phyloP scores from a whole-genome alignment of 2,329 filamentous ascomycete species.

The Phyllosticta citriasiana region DNA sequence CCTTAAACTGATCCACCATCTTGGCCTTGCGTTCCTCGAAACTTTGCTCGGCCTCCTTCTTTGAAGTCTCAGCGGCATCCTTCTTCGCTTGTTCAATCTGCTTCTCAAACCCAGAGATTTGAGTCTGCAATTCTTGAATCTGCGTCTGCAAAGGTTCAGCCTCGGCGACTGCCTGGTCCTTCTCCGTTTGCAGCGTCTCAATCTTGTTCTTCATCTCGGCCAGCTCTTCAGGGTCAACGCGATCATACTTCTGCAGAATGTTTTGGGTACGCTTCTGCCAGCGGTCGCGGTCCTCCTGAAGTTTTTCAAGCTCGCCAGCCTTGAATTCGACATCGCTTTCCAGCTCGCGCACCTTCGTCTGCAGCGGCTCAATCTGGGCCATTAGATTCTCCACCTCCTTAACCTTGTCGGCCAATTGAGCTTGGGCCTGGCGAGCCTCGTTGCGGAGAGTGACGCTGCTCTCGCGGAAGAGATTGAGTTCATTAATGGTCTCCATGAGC shows the following conservation, averaged over 20 bases:
- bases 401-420: constrained; percentile 64
- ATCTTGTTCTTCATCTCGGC: constrained; percentile 79
- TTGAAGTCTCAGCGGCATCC: constrained; percentile 15
- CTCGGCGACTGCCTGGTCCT: constrained; percentile 41
- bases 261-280: constrained; percentile 96
- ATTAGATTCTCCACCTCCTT: constrained; percentile 65
- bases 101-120: constrained; percentile 37
- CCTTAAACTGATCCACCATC: constrained; percentile 44
- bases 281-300: constrained; percentile 83
- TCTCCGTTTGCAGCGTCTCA: constrained; percentile 43
- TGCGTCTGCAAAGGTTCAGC: constrained; percentile 42
- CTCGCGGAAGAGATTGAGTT: constrained; percentile 91
- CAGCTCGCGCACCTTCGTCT: constrained; percentile 69
- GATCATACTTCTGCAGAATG: constrained; percentile 91
- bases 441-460: constrained; percentile 85
- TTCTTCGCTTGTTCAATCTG: constrained; percentile 31
- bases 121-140: constrained; percentile 37
- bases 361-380: constrained; percentile 68
- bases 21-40: constrained; percentile 39
- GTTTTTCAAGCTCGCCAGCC: constrained; percentile 77
- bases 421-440: constrained; percentile 70
- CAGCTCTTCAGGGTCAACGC: constrained; percentile 85
- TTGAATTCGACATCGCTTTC: constrained; percentile 72
- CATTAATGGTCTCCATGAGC: constrained; percentile 87
- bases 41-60: constrained; percentile 34